Base-by-base conservation (phyloP, 139 green algal genomes). In the Asterochloris sp. region DNA sequence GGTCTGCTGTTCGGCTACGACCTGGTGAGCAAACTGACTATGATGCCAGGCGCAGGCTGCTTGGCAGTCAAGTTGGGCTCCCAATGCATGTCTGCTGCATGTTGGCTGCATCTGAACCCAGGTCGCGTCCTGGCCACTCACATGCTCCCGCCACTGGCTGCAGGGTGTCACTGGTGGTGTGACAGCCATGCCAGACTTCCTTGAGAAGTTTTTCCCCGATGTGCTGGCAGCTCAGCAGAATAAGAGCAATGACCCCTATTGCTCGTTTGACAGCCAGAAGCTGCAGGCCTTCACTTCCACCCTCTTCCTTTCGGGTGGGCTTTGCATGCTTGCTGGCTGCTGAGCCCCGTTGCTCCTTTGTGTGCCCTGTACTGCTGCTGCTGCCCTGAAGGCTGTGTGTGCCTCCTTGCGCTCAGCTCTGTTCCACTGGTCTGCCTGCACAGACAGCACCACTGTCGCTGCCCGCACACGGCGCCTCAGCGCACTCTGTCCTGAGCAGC, bases 121-220 rank as follows among this genome's bases (percentile, higher is more conserved):
- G 6, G 38, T 54, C 6, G 38, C 38, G 6, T 54, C 38, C 38
- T 54, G 38, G 38, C 38, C 38, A 6, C 38, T 54, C 38, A 54
- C 38, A 54, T 54, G 38, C 38, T 54, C 6, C n/a, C n/a, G n/a
- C n/a, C n/a, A n/a, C 6, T 54, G 38, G 38, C 38, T 60, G 73
- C 21, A 26, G 28, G 11, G 26, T 62, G 26, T 61, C 61, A 17
- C 47, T 68, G 89, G 88, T 62, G 87, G 87, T 29, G 87, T 93
- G 47, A 87, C 87, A 14, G 74, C 85, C 24, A 86, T 86, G 73
- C 76, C 76, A 62, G 62, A 29, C 9, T 93, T 93, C 75, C 74
- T 92, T 29, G 15, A 77, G 15, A 81, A 86, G 47, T 93, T 93
- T 69, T 93, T 93, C 84, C 89, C 89, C 29, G 61, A 81, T 24